phyloP scores from a whole-genome alignment of 2,329 filamentous ascomycete genomes.

The Stagonosporopsis rhizophila region DNA sequence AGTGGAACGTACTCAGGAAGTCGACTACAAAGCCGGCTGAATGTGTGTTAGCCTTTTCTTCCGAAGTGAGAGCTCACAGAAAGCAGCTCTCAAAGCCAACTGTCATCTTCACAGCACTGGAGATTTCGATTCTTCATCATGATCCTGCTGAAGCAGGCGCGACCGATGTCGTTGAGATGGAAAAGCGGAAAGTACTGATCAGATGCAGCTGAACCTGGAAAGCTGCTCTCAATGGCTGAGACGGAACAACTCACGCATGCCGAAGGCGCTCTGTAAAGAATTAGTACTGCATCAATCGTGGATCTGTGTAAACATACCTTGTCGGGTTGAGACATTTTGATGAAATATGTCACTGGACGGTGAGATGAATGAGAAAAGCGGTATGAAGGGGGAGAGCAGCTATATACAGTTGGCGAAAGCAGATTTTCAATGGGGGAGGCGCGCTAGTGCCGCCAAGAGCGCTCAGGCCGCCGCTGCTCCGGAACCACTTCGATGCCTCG shows the following conservation, averaged over 20 bases:
- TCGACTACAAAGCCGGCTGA: constrained; percentile 90
- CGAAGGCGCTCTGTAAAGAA: constrained; percentile 27
- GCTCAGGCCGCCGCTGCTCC: constrained; percentile 33
- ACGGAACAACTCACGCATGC: constrained; percentile 51
- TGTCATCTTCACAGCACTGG: constrained; percentile 25
- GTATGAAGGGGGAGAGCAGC: constrained; percentile 27
- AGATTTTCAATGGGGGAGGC: constrained; percentile 22
- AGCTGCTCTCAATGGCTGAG: constrained; percentile 18
- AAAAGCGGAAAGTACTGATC: constrained; percentile 24
- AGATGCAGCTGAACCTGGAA: constrained; percentile 26
- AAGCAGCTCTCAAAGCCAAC: constrained; percentile 23
- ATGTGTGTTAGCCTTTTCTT: constrained; percentile 33
- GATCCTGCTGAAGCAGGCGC: constrained; percentile 21
- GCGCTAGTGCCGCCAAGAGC: constrained; percentile 27
- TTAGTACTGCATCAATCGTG: background rate
- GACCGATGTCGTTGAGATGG: constrained; percentile 43
- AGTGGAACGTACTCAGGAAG: constrained; percentile 88
- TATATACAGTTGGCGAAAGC: constrained; percentile 32
- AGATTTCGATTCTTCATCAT: constrained; percentile 31
- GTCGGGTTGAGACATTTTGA: constrained; percentile 25
- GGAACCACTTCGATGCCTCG: constrained; percentile 34
- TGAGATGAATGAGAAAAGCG: constrained; percentile 29
- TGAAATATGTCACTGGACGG: constrained; percentile 6
- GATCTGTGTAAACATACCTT: background rate
- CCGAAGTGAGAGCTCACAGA: background rate